A percentile compares a stretch with the other conserved stretches of the same genome.
These are phyloP conservation scores for Solanum clarkiae DNA, from an alignment of 257 asterid genomes.

Conservation along the genomic window DNA sequence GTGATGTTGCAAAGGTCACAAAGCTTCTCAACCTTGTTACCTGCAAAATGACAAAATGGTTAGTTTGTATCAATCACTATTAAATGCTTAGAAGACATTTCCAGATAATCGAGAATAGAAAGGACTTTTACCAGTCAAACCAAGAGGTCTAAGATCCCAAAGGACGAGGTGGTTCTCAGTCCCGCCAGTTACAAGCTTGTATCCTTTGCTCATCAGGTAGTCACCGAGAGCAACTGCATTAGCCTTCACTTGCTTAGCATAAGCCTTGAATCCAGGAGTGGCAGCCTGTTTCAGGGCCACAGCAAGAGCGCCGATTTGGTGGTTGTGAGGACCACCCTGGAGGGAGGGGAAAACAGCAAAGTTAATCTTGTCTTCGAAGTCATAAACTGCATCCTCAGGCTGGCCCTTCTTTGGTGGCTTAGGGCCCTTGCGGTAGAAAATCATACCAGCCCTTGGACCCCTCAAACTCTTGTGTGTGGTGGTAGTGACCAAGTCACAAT, in stretches of 20 bases:
- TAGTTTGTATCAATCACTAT: background rate
- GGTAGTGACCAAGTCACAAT: constrained; percentile 89
- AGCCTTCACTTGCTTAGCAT: constrained; percentile 91
- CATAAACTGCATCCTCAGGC: constrained; percentile 81
- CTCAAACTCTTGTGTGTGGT: constrained; percentile 95
- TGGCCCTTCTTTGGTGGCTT: constrained; percentile 50
- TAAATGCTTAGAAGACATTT: background rate
- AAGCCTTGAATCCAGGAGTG: constrained; percentile 76
- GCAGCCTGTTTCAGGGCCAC: constrained; percentile 87
- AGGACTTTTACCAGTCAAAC: constrained; percentile 63
- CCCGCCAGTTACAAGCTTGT: constrained; percentile 84
- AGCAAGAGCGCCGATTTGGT: constrained; percentile 96
- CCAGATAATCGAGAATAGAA: background rate
- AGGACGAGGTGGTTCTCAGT: constrained; percentile 97
- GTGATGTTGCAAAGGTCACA: constrained; percentile 93
- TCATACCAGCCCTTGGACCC: constrained; percentile 73
- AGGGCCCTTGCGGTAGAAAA: constrained; percentile 40
- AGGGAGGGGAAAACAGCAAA: constrained; percentile 96
- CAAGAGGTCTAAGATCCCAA: constrained; percentile 99
- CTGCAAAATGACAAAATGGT: constrained; percentile 17
- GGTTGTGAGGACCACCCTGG: constrained; percentile 99
- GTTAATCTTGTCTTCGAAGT: constrained; percentile 91
- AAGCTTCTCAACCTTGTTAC: constrained; percentile 95
- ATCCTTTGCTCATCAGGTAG: constrained; percentile 81
- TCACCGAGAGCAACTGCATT: constrained; percentile 88